Conservation (phyloP, 2,329 filamentous ascomycete genomes). For the Colletotrichum coccodes region DNA sequence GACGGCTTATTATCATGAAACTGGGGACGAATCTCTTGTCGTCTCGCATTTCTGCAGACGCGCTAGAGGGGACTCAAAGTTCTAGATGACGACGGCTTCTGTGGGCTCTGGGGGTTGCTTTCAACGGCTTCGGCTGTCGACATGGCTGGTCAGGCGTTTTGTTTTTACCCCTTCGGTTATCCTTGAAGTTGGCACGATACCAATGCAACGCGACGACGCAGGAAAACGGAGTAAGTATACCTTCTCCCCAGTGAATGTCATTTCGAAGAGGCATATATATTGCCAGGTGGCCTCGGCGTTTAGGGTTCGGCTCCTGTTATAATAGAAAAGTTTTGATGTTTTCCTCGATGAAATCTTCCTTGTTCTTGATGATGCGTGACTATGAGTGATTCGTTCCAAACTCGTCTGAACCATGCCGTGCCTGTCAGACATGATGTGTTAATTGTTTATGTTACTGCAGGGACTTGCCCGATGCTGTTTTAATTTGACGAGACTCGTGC, state of each 20-base stretch:
- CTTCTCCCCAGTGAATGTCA: slow-evolving; percentile 25
- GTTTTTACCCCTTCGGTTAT: slow-evolving; percentile 26
- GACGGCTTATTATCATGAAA: slow-evolving; percentile 36
- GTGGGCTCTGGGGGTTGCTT: slow-evolving; percentile 39
- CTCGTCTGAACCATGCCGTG: not conserved
- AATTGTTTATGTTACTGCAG: not conserved
- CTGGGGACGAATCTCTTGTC: slow-evolving; percentile 45
- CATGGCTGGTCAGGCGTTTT: slow-evolving; percentile 32
- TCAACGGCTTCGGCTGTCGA: slow-evolving; percentile 17
- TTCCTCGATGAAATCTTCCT: not conserved
- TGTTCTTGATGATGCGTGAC: not conserved
- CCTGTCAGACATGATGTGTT: not conserved
- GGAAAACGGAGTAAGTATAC: slow-evolving; percentile 35
- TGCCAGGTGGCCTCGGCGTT: slow-evolving; percentile 28
- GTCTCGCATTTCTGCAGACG: slow-evolving; percentile 31
- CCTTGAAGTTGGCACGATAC: slow-evolving; percentile 29
- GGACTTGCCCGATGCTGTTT: not conserved
- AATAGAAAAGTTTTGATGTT: slow-evolving; percentile 31
- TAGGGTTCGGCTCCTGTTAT: slow-evolving; percentile 13
- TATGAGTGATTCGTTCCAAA: not conserved
- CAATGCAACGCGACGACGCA: slow-evolving; percentile 27
- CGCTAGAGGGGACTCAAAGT: slow-evolving; percentile 44
- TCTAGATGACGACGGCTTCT: slow-evolving; percentile 42
- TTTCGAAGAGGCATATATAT: slow-evolving; percentile 13
- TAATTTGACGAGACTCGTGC: slow-evolving; percentile 51